Evolutionary conservation across 768 basidiomycete genomes (phyloP), one percentile per base, ranked within the genome.

Genomic region (Collybia sp.): DNA sequence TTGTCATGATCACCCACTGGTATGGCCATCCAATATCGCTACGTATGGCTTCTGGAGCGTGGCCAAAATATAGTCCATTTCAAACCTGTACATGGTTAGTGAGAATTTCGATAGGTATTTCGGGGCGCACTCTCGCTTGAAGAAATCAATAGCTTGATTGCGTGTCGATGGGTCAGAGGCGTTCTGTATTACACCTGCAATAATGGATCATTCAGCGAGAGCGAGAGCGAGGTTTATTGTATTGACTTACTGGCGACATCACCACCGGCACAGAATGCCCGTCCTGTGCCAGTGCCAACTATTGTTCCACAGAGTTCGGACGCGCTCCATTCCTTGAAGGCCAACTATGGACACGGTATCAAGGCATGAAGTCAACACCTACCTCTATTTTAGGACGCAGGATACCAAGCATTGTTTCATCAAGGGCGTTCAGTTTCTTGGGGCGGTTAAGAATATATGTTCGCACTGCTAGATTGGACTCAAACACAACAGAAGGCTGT

Each of bases 261-360:
- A 37, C 96, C 96, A 12, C 96, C 96, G 5, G 90, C 86, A 58
- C 93, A 98, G 61, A 97, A 98, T 11, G 86, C 89, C 48, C 82
- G 73, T 3, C 84, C 86, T 11, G 65, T 63, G 17, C 88, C 88
- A 30, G 77, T 76, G 30, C 85, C 87, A 32, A 91, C 75, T 48
- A 96, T 79, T 20, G 85, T 73, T 46, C 78, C 76, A 53, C 82
- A 82, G 6, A 90, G 73, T 42, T 84, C 76, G 20, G 88, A 82
- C 31, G 74, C 66, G 49, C 77, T 74, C 88, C 89, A 92, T 71
- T 82, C 79, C 89, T 92, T 53, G 38, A 13, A n/a, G 32, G 20
- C 51, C 45, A 49, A 50, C 42, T 46, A 52, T 49, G 43, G 37
- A 43, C 31, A 47, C 15, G 42, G 46, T 12, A 51, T 45, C 34